Base-by-base conservation (phyloP, 495 filamentous ascomycete genomes). In the Choiromyces venosus region DNA sequence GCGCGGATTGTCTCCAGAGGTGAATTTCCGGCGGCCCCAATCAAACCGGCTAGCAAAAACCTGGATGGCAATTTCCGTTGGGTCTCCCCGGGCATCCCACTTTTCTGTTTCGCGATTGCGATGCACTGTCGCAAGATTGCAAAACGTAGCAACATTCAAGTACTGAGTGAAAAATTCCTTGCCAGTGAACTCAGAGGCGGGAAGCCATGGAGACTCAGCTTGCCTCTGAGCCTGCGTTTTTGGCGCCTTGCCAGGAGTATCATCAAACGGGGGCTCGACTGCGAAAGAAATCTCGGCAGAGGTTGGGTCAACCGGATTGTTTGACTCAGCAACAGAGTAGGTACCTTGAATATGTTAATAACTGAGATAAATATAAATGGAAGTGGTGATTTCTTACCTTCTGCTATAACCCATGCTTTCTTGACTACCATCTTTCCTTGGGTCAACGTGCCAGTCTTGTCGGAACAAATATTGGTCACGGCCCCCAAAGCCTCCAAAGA, bases 401-500 rank as follows among this genome's bases (percentile, higher is more conserved):
- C 83, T 74, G 71, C 82, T 4, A 85, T 85, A 68, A 87, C 76
- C 87, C 87, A 88, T 16, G 85, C 87, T 69, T 83, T 84, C 70
- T 83, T 86, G 35, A 85, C 84, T 12, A 87, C 83, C 87, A 88
- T 88, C 71, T 85, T 87, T 35, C 90, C 90, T 80, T 92, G 90
- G 1, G 90, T 91, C 37, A 92, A 81, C 18, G 90, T 91, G 21
- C 90, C 89, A 25, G 90, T 92, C 79, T 91, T 92, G 76, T 91
- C 90, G 1, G 89, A 91, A 79, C 90, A 91, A 68, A 92, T 90
- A 75, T 91, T 87, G 36, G 89, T 90, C n/a, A 90, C 87, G 44
- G 86, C 89, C 21, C 90, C 90, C 33, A 92, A 83, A 4, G 90
- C 89, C 74, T 87, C 86, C 8, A 87, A 74, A 19, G 85, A 86